Conservation (phyloP, 257 asterid species). For the Lithospermum erythrorhizon region DNA sequence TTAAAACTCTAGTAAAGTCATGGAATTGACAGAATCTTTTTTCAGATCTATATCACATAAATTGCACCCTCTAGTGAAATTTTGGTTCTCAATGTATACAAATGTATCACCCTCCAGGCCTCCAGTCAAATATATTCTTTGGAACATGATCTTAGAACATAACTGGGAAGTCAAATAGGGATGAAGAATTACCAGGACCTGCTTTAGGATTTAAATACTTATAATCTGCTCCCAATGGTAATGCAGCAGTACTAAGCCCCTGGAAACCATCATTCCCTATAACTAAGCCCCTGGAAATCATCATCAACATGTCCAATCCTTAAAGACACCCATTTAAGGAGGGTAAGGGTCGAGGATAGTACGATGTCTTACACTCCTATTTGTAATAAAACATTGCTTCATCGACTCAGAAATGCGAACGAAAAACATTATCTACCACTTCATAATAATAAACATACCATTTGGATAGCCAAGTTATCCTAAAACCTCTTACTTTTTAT, state of each 20-base stretch:
- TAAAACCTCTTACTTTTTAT: no score
- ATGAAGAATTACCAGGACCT: conserved; percentile 34
- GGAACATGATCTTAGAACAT: background rate
- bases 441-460: no score
- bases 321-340: no score
- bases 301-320: no score
- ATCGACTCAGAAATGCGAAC: no score
- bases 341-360: no score
- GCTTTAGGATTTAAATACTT: conserved; percentile 66
- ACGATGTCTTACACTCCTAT: no score
- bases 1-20: no score
- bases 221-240: conserved; percentile 59
- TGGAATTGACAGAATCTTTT: conserved; percentile 62
- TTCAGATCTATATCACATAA: conserved; percentile 71
- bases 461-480: no score
- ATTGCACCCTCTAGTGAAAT: conserved; percentile 83
- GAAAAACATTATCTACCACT: no score
- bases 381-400: no score
- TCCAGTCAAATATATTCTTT: conserved; percentile 60
- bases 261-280: conserved; percentile 40
- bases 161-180: background rate
- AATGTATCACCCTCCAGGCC: conserved; percentile 64
- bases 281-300: no score
- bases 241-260: conserved; percentile 56
- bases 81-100: conserved; percentile 74